Evolutionary conservation across 305 asterid species (phyloP).

Genomic region (Solanum hybrid): DNA sequence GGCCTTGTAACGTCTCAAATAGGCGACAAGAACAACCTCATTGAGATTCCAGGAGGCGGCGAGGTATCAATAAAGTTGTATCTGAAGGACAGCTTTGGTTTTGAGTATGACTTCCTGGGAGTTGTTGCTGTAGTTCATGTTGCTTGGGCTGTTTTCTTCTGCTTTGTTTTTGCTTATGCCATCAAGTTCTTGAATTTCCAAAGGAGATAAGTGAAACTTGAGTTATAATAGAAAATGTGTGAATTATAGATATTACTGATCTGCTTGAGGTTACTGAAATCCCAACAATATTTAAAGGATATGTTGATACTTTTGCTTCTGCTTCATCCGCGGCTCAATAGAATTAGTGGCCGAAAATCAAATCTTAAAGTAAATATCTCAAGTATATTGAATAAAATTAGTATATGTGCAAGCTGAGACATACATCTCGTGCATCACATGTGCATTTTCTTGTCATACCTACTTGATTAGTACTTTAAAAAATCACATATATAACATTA

Average conservation of each 20-base stretch:
- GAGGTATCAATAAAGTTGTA: slow-evolving; percentile 33
- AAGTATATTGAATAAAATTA: background rate
- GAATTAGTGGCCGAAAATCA: background rate
- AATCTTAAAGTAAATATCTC: background rate
- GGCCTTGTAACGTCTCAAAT: slow-evolving; percentile 81
- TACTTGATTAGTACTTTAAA: too few relatives aligned
- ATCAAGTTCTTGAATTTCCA: slow-evolving; percentile 88
- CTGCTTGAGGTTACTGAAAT: background rate
- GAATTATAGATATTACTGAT: background rate
- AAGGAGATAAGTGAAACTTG: slow-evolving; percentile 38
- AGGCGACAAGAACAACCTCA: slow-evolving; percentile 31
- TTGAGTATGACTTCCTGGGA: slow-evolving; percentile 58
- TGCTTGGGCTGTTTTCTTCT: slow-evolving; percentile 65
- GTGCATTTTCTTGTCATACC: background rate
- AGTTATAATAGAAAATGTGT: background rate
- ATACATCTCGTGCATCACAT: background rate
- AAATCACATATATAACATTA: background rate
- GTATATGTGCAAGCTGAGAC: background rate
- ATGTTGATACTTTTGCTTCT: background rate
- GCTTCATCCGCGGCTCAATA: background rate
- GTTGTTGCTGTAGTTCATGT: slow-evolving; percentile 63
- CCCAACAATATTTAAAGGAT: background rate
- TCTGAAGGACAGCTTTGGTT: slow-evolving; percentile 41
- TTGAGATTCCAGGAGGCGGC: slow-evolving; percentile 45
- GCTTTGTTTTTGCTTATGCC: slow-evolving; percentile 59